Evolutionary conservation across 108 stramenopile genomes (phyloP), one percentile per base, ranked within the genome.

Genomic region (Schizochytrium sp.): DNA sequence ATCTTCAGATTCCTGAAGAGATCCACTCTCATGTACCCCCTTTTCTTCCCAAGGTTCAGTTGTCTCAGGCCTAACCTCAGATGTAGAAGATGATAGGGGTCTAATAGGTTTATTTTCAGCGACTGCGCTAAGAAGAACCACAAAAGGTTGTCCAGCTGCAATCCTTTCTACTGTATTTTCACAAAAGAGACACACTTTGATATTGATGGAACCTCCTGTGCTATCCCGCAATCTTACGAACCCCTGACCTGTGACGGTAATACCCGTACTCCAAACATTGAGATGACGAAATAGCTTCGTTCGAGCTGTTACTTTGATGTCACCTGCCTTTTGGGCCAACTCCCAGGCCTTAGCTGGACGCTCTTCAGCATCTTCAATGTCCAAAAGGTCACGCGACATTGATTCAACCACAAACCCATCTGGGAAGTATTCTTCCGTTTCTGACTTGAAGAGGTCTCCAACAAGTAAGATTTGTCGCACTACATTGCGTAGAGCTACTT

Each of bases 61-160:
- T 83, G 76, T 55, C 76, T 49, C 53, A 17, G 76, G 76, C 50
- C 5, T 83, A 5, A n/a, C 4, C 13, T 83, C 64, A 7, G 12
- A 28, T 0, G 28, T 28, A 28, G 28, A 28, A 28, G 28, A 28
- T 28, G 28, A 28, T 28, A 28, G 28, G 28, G 28, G 28, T 28
- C 28, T 28, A 28, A 28, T 28, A 28, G 28, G 28, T 28, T 28
- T 28, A 28, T 28, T 7, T 44, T 69, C 12, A 28, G 64, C 64
- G 28, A 69, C 64, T 1, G 64, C 64, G 19, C 42, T 44, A 69
- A 69, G 12, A 0, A 69, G 10, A 7, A 44, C 10, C 42, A 44
- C 28, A 15, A 69, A 69, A 7, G 64, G 64, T 0, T 44, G 64
- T 13, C 64, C 64, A 8, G 64, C 7, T 15, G 19, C 64, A 44